These are phyloP conservation scores for Alternaria sp. DNA, from an alignment of 2,329 filamentous ascomycete species.

Conservation along the genomic window DNA sequence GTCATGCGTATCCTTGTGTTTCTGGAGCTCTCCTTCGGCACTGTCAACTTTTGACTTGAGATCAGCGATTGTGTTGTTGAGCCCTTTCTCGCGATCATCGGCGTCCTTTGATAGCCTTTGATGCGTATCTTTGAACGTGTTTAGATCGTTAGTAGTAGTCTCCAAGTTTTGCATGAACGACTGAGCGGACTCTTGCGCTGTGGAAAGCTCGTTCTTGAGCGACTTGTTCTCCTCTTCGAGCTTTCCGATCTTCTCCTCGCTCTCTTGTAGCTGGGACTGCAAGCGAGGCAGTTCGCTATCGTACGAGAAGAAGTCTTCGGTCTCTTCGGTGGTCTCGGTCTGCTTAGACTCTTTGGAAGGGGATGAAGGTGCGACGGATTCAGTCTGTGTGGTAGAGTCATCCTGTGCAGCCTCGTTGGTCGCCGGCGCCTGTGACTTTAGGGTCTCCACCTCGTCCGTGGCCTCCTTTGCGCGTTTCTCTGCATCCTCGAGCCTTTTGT, in stretches of 20 bases:
- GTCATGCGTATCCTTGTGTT: slow-evolving; percentile 52
- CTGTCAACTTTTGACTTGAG: slow-evolving; percentile 44
- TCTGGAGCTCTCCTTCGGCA: slow-evolving; percentile 58
- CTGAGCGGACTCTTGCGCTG: slow-evolving; percentile 71
- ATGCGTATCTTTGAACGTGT: slow-evolving; percentile 62
- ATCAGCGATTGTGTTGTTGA: slow-evolving; percentile 38
- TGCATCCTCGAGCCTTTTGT: slow-evolving; percentile 76
- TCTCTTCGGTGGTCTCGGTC: slow-evolving; percentile 46
- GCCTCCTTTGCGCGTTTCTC: slow-evolving; percentile 70
- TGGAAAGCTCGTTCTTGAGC: slow-evolving; percentile 75
- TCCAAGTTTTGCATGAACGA: slow-evolving; percentile 67
- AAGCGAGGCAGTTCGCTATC: slow-evolving; percentile 86
- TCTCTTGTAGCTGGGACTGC: slow-evolving; percentile 76
- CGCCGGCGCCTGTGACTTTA: slow-evolving; percentile 52
- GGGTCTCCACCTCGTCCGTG: slow-evolving; percentile 69
- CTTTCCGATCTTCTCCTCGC: slow-evolving; percentile 73
- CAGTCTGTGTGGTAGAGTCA: slow-evolving; percentile 37
- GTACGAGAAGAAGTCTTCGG: slow-evolving; percentile 89
- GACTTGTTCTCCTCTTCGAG: slow-evolving; percentile 74
- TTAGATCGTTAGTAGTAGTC: slow-evolving; percentile 71
- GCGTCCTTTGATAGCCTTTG: slow-evolving; percentile 52
- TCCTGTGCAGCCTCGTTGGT: slow-evolving; percentile 32
- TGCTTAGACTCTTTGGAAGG: slow-evolving; percentile 40
- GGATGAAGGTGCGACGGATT: slow-evolving; percentile 38
- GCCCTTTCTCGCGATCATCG: slow-evolving; percentile 39